Conservation (phyloP, 805 yeast genomes). For the Maudiozyma turicensis region DNA sequence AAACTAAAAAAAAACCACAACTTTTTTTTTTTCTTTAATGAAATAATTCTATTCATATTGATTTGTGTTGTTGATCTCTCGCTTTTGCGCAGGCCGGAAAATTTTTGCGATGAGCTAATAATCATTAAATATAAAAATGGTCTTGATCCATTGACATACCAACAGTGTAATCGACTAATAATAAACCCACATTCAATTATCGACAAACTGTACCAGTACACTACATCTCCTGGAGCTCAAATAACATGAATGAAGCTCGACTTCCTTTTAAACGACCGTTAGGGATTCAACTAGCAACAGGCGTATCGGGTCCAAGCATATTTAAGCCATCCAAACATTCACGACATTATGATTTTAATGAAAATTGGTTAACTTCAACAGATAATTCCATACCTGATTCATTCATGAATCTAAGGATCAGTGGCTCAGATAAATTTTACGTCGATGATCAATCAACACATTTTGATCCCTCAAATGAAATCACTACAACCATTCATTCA, state of each 20-base stretch:
- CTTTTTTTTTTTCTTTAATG: background rate
- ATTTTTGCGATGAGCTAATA: background rate
- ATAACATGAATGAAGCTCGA: conserved; percentile 3
- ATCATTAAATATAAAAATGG: background rate
- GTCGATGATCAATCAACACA: background rate
- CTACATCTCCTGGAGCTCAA: background rate
- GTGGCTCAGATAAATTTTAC: background rate
- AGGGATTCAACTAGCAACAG: conserved; percentile 20
- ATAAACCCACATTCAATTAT: no score
- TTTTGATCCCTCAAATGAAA: background rate
- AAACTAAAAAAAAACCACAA: no score
- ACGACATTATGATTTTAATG: background rate
- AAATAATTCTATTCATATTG: no score
- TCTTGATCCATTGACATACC: no score
- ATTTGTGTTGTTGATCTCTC: no score
- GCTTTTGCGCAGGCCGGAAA: no score
- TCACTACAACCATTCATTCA: background rate
- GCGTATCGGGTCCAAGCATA: conserved; percentile 13
- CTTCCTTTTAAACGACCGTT: conserved; percentile 13
- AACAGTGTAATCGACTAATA: no score
- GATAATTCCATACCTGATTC: conserved; percentile 3
- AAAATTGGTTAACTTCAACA: conserved; percentile 7
- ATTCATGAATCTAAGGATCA: background rate
- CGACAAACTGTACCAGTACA: no score
- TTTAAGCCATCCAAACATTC: conserved; percentile 2